A percentile compares a stretch with the other conserved stretches of the same genome.
phyloP scores from a whole-genome alignment of 139 green algal genomes.

The Chlorella sp. region DNA sequence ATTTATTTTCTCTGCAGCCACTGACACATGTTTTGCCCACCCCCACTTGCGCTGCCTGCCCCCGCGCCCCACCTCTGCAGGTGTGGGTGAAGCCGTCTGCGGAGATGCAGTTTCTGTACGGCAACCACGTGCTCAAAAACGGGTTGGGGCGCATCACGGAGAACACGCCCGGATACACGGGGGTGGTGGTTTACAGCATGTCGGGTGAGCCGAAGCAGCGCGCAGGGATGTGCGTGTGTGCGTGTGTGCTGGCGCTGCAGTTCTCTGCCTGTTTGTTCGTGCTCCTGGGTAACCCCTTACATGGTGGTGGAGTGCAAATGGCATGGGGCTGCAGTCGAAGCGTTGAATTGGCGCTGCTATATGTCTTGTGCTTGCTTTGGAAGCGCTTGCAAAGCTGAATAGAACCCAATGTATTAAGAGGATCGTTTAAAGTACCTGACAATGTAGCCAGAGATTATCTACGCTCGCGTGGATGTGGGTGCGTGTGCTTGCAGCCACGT shows the following conservation, averaged over 20 bases:
- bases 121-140: conserved; percentile 98
- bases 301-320: no score
- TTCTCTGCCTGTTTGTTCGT: neutral
- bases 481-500: neutral
- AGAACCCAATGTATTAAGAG: no score
- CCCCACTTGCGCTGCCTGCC: neutral
- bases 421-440: no score
- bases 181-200: conserved; percentile 76
- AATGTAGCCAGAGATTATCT: neutral
- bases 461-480: no score
- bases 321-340: no score
- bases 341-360: no score
- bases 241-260: neutral
- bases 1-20: no score
- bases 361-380: no score
- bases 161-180: conserved; percentile 89
- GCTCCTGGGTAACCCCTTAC: no score
- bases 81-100: conserved; percentile 97
- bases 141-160: conserved; percentile 98
- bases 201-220: neutral
- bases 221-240: neutral
- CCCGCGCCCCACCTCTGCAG: conserved; percentile 55
- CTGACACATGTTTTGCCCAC: neutral
- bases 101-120: conserved; percentile 99
- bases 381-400: no score